Evolutionary conservation across 805 yeast species (phyloP).

Genomic region (Ascoidea rubescens): DNA sequence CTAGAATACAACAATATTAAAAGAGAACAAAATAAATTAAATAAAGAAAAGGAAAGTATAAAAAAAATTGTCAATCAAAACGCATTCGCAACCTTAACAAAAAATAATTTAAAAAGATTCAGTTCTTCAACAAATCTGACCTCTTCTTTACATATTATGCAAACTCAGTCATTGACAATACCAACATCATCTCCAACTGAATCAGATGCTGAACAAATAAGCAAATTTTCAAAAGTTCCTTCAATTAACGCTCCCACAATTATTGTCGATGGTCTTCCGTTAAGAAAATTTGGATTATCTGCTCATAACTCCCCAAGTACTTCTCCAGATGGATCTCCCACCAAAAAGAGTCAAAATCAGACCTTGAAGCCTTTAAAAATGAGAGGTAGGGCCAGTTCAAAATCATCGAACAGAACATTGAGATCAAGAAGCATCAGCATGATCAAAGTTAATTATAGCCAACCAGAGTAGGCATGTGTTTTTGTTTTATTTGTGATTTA

Average conservation of each 20-base stretch:
- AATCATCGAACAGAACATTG: neutral
- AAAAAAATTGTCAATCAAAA: conserved; percentile 1
- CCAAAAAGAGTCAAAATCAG: neutral
- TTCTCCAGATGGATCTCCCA: neutral
- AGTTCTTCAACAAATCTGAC: neutral
- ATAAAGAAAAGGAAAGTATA: conserved; percentile 6
- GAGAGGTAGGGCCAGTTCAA: neutral
- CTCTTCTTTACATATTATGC: neutral
- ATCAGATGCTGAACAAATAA: neutral
- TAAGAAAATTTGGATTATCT: conserved; percentile 7
- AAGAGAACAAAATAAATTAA: neutral
- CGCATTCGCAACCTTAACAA: conserved; percentile 4
- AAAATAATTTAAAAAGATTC: conserved; percentile 4
- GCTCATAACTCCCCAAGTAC: neutral
- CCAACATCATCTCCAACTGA: neutral
- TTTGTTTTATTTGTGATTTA: too few species aligned
- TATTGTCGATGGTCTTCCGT: conserved; percentile 10
- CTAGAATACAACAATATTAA: conserved; percentile 6
- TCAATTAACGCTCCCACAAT: conserved; percentile 5
- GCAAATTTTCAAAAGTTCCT: neutral
- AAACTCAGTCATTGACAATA: neutral
- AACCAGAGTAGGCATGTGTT: too few species aligned
- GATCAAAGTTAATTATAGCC: neutral
- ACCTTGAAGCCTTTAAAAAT: neutral
- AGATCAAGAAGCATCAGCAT: neutral